These are phyloP conservation scores for Penicillium antarcticum DNA, from an alignment of 495 filamentous ascomycete genomes.

Conservation along the genomic window DNA sequence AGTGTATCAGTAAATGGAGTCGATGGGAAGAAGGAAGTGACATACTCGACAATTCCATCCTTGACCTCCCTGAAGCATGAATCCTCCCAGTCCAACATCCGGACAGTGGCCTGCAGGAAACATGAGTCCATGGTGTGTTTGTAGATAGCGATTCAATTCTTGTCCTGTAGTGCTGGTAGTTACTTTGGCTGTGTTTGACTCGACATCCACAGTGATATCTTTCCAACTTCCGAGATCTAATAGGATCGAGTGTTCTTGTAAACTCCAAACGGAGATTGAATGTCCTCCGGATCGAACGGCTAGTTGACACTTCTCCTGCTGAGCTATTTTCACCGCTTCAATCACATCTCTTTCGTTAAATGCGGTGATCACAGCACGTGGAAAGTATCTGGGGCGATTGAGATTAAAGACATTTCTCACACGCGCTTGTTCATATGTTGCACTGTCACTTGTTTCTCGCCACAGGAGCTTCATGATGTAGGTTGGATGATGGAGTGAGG, in stretches of 20 bases:
- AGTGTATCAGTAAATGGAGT: constrained; percentile 8
- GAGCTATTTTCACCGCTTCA: constrained; percentile 43
- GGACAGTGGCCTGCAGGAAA: constrained; percentile 54
- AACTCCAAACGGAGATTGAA: constrained; percentile 51
- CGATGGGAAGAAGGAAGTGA: not conserved
- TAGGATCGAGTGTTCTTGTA: constrained; percentile 48
- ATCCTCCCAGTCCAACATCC: constrained; percentile 54
- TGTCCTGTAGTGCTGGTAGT: constrained; percentile 44
- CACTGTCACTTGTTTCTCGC: no score
- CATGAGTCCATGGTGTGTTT: constrained; percentile 29
- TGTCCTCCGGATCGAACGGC: constrained; percentile 55
- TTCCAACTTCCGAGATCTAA: constrained; percentile 42
- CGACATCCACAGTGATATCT: constrained; percentile 33
- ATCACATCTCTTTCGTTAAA: constrained; percentile 35
- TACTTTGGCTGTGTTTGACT: constrained; percentile 28
- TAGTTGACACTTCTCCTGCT: constrained; percentile 32
- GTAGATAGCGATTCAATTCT: constrained; percentile 39
- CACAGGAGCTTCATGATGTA: no score
- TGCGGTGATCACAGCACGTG: constrained; percentile 44
- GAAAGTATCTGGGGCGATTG: constrained; percentile 35
- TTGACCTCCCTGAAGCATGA: constrained; percentile 54
- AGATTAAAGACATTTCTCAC: constrained; percentile 30
- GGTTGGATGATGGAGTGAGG: no score
- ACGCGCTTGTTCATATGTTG: no score
- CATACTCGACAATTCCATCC: constrained; percentile 52